These are phyloP conservation scores for Acanthamoeba quina DNA, from an alignment of 208 protist species.

Conservation along the genomic window DNA sequence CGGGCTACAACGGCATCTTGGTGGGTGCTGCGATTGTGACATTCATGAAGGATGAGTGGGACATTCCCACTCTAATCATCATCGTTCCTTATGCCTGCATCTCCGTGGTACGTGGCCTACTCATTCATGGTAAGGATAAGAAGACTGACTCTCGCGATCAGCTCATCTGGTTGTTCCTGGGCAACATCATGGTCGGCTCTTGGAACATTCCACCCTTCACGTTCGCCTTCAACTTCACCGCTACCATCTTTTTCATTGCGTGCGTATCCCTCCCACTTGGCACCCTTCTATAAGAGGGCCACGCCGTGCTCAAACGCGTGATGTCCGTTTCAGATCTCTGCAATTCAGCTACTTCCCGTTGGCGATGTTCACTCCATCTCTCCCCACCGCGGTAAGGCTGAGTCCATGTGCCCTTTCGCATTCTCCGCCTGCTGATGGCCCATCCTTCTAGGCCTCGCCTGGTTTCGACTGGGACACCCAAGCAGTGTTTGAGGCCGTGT, in stretches of 20 bases:
- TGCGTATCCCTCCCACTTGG: not conserved
- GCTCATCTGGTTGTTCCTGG: not conserved
- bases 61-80: not conserved
- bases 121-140: not conserved
- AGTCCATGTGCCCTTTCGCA: not conserved
- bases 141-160: not conserved
- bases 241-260: not conserved
- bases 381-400: not conserved
- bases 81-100: slow-evolving; percentile 8
- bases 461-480: slow-evolving; percentile 8
- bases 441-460: not conserved
- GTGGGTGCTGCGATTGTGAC: not conserved
- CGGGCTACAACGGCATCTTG: slow-evolving; percentile 41
- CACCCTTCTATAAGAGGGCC: not conserved
- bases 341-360: slow-evolving; percentile 26
- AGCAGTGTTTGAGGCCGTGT: slow-evolving; percentile 47
- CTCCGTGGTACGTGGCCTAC: not conserved
- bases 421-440: not conserved
- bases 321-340: not conserved
- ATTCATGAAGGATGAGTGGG: slow-evolving; percentile 35
- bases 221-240: slow-evolving; percentile 24
- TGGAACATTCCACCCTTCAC: slow-evolving; percentile 50
- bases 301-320: too few species aligned
- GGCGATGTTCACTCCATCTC: not conserved
- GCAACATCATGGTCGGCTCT: slow-evolving; percentile 5